Evolutionary conservation across 129 eudicot genomes (phyloP).

Genomic region (Tagetes patula): DNA sequence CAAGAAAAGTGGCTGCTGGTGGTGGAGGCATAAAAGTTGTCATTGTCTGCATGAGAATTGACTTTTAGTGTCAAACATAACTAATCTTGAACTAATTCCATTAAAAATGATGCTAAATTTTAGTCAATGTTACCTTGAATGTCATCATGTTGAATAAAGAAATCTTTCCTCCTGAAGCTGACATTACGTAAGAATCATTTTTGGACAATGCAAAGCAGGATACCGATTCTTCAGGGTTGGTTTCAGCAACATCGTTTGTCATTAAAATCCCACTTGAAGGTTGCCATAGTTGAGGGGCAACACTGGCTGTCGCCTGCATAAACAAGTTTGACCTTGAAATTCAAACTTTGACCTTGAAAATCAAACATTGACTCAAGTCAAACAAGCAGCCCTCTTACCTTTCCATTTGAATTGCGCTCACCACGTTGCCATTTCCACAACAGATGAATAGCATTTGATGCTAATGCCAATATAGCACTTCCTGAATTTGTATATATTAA

Average conservation of each 20-base stretch:
- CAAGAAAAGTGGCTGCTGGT: constrained; percentile 59
- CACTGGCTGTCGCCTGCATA: constrained; percentile 46
- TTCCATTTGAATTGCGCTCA: constrained; percentile 29
- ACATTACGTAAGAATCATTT: constrained; percentile 57
- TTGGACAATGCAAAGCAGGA: constrained; percentile 64
- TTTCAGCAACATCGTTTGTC: constrained; percentile 42
- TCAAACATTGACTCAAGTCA: neutral
- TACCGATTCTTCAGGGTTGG: constrained; percentile 25
- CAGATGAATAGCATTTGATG: constrained; percentile 54
- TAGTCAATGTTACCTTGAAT: constrained; percentile 47
- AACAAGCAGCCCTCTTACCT: constrained; percentile 33
- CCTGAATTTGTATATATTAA: constrained; percentile 55
- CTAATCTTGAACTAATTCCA: neutral
- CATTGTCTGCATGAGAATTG: constrained; percentile 44
- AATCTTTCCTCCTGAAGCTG: constrained; percentile 58
- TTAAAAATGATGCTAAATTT: neutral
- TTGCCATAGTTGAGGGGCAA: constrained; percentile 53
- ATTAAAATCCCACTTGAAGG: constrained; percentile 50
- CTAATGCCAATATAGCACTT: constrained; percentile 50
- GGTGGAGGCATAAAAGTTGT: constrained; percentile 50
- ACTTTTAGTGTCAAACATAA: constrained; percentile 11
- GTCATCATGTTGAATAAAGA: constrained; percentile 53
- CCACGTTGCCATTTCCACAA: constrained; percentile 62
- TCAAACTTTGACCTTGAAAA: neutral
- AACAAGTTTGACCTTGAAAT: neutral